Evolutionary conservation across 2,329 filamentous ascomycete species (phyloP), one percentile per base, ranked within the genome.

Genomic region (Torrubiella hemipterigena): DNA sequence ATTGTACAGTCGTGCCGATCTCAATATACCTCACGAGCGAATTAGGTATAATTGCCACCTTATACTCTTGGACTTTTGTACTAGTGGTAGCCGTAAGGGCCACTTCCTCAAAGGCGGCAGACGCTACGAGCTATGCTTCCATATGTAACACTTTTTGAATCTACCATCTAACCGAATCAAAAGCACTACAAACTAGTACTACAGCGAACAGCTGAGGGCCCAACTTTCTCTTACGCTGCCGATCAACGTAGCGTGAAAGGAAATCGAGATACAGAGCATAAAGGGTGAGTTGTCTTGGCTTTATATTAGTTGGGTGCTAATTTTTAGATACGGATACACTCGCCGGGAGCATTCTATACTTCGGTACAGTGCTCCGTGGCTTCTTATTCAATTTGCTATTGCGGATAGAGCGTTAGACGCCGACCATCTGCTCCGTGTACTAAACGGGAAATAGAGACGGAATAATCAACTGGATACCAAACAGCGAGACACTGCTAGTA

Each of bases 341-440:
- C 14, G 31, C 5, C 25, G 25, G 23, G 31, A 33, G 31, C 25
- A 33, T n/a, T 18, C 15, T 18, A 16, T 27, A 23, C 18, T 33
- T 13, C 31, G 31, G 17, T 33, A 33, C 11, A 33, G 28, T 19
- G 31, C 25, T 7, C 16, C 21, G 10, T 33, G 25, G 19, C 25
- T 33, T 5, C 31, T 33, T 14, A 26, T 33, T 18, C 25, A 33
- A 18, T 33, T 33, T 28, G 31, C 31, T 12, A 33, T 33, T 13
- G 25, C 31, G 17, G 31, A 33, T 33, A 18, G 31, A n/a, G 31
- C 31, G 7, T 22, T 33, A 19, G 31, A 33, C 17, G 16, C 12
- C 25, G 25, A 33, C 24, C 25, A 27, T 17, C 27, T 33, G 18
- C 27, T 15, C 13, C 13, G 29, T 16, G 17, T 33, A 7, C 13